These are phyloP conservation scores for Aspergillus intermedius DNA, from an alignment of 2,329 filamentous ascomycete genomes.

Conservation along the genomic window DNA sequence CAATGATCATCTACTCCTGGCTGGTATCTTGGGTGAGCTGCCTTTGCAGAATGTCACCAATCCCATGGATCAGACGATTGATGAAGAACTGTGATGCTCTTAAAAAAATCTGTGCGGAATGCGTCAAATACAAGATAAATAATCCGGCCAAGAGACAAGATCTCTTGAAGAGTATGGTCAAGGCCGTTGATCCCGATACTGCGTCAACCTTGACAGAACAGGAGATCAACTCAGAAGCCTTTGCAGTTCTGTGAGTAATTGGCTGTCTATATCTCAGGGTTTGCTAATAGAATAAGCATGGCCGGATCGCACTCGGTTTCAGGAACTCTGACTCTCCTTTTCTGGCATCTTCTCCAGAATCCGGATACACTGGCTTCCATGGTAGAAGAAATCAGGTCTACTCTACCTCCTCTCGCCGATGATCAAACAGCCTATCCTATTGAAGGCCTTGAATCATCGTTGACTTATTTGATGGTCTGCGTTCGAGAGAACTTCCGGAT, in stretches of 20 bases:
- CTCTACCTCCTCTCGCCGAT: neutral
- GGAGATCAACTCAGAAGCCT: slow-evolving; percentile 7
- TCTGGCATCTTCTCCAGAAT: slow-evolving; percentile 6
- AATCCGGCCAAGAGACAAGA: neutral
- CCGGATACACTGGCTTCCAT: neutral
- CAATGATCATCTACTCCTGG: slow-evolving; percentile 4
- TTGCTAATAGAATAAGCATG: neutral
- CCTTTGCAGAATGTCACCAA: slow-evolving; percentile 1
- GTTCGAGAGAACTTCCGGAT: slow-evolving; percentile 9
- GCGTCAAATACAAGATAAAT: slow-evolving; percentile 3
- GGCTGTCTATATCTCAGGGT: neutral
- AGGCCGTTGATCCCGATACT: neutral
- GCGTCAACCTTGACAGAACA: slow-evolving; percentile 3
- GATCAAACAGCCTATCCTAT: slow-evolving; percentile 3
- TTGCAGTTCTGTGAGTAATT: slow-evolving; percentile 3
- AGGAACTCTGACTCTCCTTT: slow-evolving; percentile 4
- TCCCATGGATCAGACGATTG: slow-evolving; percentile 4
- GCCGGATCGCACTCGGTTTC: slow-evolving; percentile 6
- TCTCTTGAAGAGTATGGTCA: slow-evolving; percentile 1
- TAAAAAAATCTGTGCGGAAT: slow-evolving; percentile 2
- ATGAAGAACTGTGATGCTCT: slow-evolving; percentile 4
- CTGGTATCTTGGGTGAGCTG: slow-evolving; percentile 3
- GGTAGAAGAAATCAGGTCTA: neutral
- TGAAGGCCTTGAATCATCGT: slow-evolving; percentile 3
- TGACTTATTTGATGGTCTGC: slow-evolving; percentile 8